Conservation (phyloP, 306 rosid genomes). For the Malus sylvestris region DNA sequence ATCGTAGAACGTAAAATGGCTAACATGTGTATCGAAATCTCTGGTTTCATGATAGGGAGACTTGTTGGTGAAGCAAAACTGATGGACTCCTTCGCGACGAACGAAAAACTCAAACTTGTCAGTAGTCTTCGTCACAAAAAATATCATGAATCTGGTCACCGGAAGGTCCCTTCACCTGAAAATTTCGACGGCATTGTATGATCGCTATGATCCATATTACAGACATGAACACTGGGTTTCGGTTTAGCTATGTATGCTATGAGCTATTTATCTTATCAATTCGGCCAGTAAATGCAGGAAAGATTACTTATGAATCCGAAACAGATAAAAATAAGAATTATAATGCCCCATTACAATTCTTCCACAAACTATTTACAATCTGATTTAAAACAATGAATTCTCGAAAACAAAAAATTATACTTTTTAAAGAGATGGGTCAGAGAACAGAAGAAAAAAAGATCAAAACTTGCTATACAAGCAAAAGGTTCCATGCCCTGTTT, state of each 20-base stretch:
- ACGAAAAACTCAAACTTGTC: conserved; percentile 64
- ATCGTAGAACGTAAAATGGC: conserved; percentile 40
- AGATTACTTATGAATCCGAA: too few relatives aligned
- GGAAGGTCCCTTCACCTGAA: conserved; percentile 52
- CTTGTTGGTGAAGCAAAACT: conserved; percentile 72
- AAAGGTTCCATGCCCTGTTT: background rate
- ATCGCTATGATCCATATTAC: background rate
- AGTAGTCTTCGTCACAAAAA: conserved; percentile 41
- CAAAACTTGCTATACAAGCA: background rate
- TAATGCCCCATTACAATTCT: too few relatives aligned
- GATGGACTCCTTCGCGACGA: conserved; percentile 39
- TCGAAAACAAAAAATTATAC: background rate
- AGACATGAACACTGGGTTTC: background rate
- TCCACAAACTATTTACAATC: background rate
- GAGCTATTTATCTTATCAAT: background rate
- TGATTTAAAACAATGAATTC: background rate
- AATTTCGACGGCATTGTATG: background rate
- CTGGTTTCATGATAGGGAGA: conserved; percentile 78
- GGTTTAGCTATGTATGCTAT: background rate
- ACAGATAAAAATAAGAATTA: background rate
- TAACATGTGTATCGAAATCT: conserved; percentile 67
- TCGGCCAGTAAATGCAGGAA: background rate
- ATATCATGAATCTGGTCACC: conserved; percentile 47
- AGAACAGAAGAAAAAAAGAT: background rate
- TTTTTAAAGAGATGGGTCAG: background rate